Base-by-base conservation (phyloP, 495 filamentous ascomycete species). In the Lasiosphaeris hirsuta region DNA sequence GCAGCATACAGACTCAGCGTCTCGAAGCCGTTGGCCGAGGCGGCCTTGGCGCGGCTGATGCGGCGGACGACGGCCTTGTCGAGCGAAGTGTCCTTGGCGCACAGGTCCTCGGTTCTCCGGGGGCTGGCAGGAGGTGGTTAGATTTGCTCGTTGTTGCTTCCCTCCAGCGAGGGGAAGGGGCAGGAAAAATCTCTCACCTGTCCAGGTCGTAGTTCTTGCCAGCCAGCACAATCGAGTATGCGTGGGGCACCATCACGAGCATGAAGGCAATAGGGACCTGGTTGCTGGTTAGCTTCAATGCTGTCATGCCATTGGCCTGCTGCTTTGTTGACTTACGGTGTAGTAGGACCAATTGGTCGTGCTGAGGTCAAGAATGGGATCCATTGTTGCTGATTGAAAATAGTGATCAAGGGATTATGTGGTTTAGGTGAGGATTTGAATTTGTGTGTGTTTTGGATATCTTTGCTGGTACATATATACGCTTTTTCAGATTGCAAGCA, bases 221-320 rank as follows among this genome's bases (percentile, higher is more conserved):
- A 3, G 78, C 72, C n/a, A 68, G 54, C 1, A 62, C 15, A 38
- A 62, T 54, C 49, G 75, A 66, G 38, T 74, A 76, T 18, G 53
- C 19, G 40, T 72, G 67, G 33, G 78, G 76, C 7, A 67, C 9
- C 45, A 77, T 43, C 38, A 64, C 56, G 15, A 81, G 23, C 38
- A 75, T 5, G 54, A 79, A 67, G 11, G 79, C 79, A 7, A 66
- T 75, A 17, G 78, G 79, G 58, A 81, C 68, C 78, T 80, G 36
- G 6, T 0, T 1, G 15, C 18, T 14, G 23, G 13, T 50, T 19
- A 38, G 33, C 11, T 19, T 51, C 4, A 35, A 11, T 33, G 2
- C n/a, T 41, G 1, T 17, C 6, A 13, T 35, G 37, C 10, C 34
- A 23, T 15, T 9, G 7, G 10, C 18, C 10, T 42, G 10, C n/a